Conservation (phyloP, 306 rosid genomes). For the Begonia fuchsioides region DNA sequence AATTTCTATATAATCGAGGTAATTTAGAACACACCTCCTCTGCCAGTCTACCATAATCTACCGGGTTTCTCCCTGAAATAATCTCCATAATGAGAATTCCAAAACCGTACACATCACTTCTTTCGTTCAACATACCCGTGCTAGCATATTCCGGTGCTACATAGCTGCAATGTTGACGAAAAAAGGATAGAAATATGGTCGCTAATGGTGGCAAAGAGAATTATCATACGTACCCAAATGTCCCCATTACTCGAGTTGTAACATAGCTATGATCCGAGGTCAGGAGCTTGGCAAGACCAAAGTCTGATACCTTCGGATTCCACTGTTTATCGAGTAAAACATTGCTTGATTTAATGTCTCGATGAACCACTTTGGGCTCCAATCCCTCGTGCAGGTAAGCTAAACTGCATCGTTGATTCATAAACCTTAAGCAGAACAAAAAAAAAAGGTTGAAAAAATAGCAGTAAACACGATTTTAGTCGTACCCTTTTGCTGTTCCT, state of each 20-base stretch:
- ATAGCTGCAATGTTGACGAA: conserved; percentile 31
- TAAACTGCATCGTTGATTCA: conserved; percentile 27
- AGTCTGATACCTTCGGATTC: conserved; percentile 86
- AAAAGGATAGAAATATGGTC: no score
- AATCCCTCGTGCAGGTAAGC: conserved; percentile 83
- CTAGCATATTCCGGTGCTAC: conserved; percentile 95
- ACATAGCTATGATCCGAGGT: conserved; percentile 63
- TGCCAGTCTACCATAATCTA: conserved; percentile 57
- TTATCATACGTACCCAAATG: conserved; percentile 53
- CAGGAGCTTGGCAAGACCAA: conserved; percentile 87
- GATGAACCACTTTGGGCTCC: conserved; percentile 91
- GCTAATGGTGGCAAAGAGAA: no score
- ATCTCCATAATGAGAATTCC: conserved; percentile 89
- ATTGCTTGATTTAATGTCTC: conserved; percentile 83
- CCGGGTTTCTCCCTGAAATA: conserved; percentile 84
- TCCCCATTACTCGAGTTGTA: conserved; percentile 93
- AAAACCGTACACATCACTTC: conserved; percentile 76
- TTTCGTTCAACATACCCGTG: conserved; percentile 83
- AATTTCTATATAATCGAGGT: conserved; percentile 1
- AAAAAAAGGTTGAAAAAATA: background rate
- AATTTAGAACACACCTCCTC: conserved; percentile 48
- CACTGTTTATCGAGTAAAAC: conserved; percentile 76
- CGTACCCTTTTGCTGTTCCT: conserved; percentile 76
- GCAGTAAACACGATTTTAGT: background rate
- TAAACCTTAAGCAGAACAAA: background rate